A percentile compares a stretch with the other conserved stretches of the same genome.
Evolutionary conservation across 306 rosid species (phyloP).

Genomic region (Geum urbanum): DNA sequence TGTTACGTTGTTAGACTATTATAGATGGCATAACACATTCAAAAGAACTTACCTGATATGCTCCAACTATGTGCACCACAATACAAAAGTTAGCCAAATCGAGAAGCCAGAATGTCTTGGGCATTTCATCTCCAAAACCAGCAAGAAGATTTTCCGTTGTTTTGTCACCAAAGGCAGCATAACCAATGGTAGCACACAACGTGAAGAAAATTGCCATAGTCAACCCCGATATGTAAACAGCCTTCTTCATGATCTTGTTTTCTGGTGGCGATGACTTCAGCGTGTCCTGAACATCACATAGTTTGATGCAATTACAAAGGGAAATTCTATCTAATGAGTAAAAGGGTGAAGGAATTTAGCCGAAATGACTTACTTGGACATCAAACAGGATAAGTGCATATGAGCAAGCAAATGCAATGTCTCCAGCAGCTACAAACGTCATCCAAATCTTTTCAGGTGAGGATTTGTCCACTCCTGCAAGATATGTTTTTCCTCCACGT

Average conservation of each 20-base stretch:
- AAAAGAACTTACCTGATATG: slow-evolving; percentile 50
- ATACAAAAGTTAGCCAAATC: slow-evolving; percentile 52
- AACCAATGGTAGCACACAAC: slow-evolving; percentile 48
- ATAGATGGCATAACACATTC: not conserved
- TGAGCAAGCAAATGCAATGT: slow-evolving; percentile 47
- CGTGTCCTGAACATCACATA: slow-evolving; percentile 48
- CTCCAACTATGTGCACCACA: slow-evolving; percentile 63
- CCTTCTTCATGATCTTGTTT: slow-evolving; percentile 66
- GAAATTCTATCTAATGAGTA: not conserved
- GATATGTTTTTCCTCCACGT: slow-evolving; percentile 34
- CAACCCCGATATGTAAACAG: slow-evolving; percentile 28
- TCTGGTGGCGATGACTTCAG: slow-evolving; percentile 60
- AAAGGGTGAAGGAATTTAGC: not conserved
- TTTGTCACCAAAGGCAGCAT: slow-evolving; percentile 59
- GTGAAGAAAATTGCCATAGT: slow-evolving; percentile 52
- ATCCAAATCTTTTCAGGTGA: slow-evolving; percentile 46
- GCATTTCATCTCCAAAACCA: slow-evolving; percentile 55
- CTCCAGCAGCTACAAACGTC: slow-evolving; percentile 53
- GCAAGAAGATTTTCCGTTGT: slow-evolving; percentile 62
- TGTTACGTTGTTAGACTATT: not conserved
- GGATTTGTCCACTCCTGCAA: slow-evolving; percentile 33
- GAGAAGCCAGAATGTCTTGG: slow-evolving; percentile 45
- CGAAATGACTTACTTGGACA: slow-evolving; percentile 36
- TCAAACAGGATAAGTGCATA: slow-evolving; percentile 38
- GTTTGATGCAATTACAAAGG: slow-evolving; percentile 20